Evolutionary conservation across 2,329 filamentous ascomycete species (phyloP).

Genomic region (Penicillium sp.): DNA sequence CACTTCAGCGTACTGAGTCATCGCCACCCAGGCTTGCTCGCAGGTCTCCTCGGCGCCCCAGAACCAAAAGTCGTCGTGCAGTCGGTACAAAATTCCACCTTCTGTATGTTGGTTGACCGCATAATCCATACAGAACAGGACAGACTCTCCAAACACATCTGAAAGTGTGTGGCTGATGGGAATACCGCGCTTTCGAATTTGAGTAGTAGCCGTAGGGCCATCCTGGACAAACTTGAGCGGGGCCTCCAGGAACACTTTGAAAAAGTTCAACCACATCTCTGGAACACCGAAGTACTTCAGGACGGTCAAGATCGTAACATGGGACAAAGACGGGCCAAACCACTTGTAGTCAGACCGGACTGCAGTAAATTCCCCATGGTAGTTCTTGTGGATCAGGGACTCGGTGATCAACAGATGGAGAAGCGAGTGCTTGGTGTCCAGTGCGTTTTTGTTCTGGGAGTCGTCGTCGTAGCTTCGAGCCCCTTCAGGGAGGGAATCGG

Average conservation of each 20-base stretch:
- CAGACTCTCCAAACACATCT: conserved; percentile 60
- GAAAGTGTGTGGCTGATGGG: conserved; percentile 63
- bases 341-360: conserved; percentile 61
- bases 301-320: conserved; percentile 60
- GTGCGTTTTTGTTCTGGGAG: conserved; percentile 43
- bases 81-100: conserved; percentile 59
- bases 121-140: conserved; percentile 67
- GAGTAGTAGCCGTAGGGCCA: conserved; percentile 46
- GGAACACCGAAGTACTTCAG: conserved; percentile 62
- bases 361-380: conserved; percentile 54
- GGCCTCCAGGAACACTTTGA: conserved; percentile 59
- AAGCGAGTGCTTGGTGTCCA: conserved; percentile 57
- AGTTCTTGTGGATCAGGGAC: conserved; percentile 52
- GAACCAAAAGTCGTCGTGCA: conserved; percentile 69
- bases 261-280: conserved; percentile 59
- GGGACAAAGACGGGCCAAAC: conserved; percentile 60
- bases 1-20: conserved; percentile 56
- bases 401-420: conserved; percentile 60
- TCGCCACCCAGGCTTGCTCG: conserved; percentile 60
- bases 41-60: conserved; percentile 59
- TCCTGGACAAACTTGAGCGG: conserved; percentile 62
- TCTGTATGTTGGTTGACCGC: conserved; percentile 60
- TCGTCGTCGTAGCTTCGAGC: conserved; percentile 44
- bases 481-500: conserved; percentile 41
- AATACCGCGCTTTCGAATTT: conserved; percentile 57